These are phyloP conservation scores for Dothideomycetidae sp. DNA, from an alignment of 2,329 filamentous ascomycete species.

Conservation along the genomic window DNA sequence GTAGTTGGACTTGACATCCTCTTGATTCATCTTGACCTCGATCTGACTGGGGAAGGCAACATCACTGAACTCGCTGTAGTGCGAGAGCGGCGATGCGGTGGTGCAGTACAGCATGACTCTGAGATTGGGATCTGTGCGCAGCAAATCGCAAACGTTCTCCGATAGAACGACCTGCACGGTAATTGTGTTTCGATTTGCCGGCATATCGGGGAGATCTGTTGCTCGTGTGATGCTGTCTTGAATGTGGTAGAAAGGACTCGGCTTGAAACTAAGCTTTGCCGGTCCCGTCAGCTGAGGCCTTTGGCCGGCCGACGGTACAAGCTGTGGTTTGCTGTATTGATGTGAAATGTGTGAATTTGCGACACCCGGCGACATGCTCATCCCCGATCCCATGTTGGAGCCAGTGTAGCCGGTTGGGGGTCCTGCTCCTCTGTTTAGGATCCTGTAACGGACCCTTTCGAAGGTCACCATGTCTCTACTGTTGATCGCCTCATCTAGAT, in stretches of 20 bases:
- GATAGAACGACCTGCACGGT: constrained; percentile 46
- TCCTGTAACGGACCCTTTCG: constrained; percentile 22
- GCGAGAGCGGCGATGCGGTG: constrained; percentile 33
- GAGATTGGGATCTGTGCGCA: constrained; percentile 47
- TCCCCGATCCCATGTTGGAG: not conserved
- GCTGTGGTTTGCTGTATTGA: not conserved
- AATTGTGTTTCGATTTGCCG: constrained; percentile 44
- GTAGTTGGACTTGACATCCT: constrained; percentile 82
- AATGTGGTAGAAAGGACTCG: constrained; percentile 75
- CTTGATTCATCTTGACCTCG: constrained; percentile 78
- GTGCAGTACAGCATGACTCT: constrained; percentile 77
- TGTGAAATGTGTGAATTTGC: not conserved
- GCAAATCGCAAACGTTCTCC: constrained; percentile 38
- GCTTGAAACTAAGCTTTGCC: constrained; percentile 46
- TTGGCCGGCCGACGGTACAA: constrained; percentile 2
- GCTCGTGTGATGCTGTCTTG: constrained; percentile 49
- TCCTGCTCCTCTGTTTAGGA: constrained; percentile 23
- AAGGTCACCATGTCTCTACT: constrained; percentile 11
- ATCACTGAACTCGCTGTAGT: constrained; percentile 45
- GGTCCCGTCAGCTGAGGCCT: not conserved
- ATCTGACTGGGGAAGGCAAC: constrained; percentile 85
- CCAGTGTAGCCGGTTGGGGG: constrained; percentile 14
- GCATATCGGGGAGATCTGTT: constrained; percentile 53
- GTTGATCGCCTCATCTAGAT: constrained; percentile 4
- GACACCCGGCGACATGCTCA: not conserved